A percentile compares a stretch with the other conserved stretches of the same genome.
These are phyloP conservation scores for Colletotrichum nymphaeae DNA, from an alignment of 2,329 filamentous ascomycete species.

Conservation along the genomic window DNA sequence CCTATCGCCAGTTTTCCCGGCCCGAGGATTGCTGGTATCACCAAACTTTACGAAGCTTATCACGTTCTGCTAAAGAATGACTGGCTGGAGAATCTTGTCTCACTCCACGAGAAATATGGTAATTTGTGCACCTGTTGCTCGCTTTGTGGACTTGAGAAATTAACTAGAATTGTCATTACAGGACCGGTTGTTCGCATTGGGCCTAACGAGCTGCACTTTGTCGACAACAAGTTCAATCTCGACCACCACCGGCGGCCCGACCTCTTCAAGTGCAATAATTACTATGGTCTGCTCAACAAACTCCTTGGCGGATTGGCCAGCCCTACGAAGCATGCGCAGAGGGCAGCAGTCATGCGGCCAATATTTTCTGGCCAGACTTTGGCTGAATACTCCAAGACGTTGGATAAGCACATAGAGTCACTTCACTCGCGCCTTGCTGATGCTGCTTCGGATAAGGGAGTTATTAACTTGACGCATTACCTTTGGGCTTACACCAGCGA, in stretches of 20 bases:
- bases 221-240: constrained; percentile 33
- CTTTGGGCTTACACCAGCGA: constrained; percentile 37
- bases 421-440: constrained; percentile 6
- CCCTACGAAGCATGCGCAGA: constrained; percentile 15
- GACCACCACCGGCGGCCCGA: constrained; percentile 35
- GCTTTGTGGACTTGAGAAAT: neutral
- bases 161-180: neutral
- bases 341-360: constrained; percentile 33
- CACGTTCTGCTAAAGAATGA: constrained; percentile 34
- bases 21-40: constrained; percentile 19
- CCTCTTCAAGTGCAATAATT: constrained; percentile 34
- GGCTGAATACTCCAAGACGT: constrained; percentile 6
- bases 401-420: constrained; percentile 21
- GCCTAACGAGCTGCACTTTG: constrained; percentile 36
- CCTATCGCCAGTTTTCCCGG: constrained; percentile 29
- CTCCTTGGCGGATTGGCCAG: constrained; percentile 32
- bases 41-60: constrained; percentile 36
- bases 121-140: neutral
- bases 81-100: constrained; percentile 34
- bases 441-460: neutral
- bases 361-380: constrained; percentile 34
- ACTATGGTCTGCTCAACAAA: constrained; percentile 35
- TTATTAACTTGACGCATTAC: constrained; percentile 23
- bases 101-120: constrained; percentile 32
- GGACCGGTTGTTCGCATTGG: constrained; percentile 35